phyloP scores from a whole-genome alignment of 306 rosid species.

The Ormosia emarginata region DNA sequence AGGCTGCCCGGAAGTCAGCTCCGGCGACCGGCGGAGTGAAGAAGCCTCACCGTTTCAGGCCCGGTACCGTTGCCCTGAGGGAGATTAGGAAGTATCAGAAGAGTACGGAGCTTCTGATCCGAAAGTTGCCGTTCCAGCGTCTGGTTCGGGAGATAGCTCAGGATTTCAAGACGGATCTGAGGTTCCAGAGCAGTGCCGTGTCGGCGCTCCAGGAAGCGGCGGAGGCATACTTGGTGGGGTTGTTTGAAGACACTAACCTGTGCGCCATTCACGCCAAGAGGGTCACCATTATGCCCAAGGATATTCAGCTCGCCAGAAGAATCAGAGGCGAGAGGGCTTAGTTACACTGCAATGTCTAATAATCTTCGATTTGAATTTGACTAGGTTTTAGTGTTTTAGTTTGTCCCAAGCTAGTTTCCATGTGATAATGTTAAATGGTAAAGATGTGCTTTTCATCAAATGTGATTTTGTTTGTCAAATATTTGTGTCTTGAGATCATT shows the following conservation, averaged over 20 bases:
- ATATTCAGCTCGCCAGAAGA: slow-evolving; percentile 43
- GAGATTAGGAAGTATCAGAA: slow-evolving; percentile 49
- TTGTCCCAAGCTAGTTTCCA: not conserved
- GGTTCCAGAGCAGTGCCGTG: slow-evolving; percentile 44
- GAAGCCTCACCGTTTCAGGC: slow-evolving; percentile 45
- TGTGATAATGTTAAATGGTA: not conserved
- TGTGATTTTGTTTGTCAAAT: not conserved
- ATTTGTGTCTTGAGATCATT: too few species aligned
- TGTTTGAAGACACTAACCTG: slow-evolving; percentile 38
- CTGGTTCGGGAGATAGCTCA: slow-evolving; percentile 46
- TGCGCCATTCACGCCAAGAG: slow-evolving; percentile 43
- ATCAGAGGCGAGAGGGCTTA: slow-evolving; percentile 45
- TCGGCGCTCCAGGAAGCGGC: slow-evolving; percentile 38
- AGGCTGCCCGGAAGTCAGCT: slow-evolving; percentile 39
- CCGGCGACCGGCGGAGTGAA: slow-evolving; percentile 46
- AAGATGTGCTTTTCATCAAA: not conserved
- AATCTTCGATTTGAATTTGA: not conserved
- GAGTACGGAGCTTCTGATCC: slow-evolving; percentile 35
- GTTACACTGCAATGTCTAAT: not conserved
- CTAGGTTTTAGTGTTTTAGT: not conserved
- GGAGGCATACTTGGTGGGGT: slow-evolving; percentile 32
- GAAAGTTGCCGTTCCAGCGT: slow-evolving; percentile 40
- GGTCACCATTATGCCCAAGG: slow-evolving; percentile 43
- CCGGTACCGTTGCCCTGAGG: slow-evolving; percentile 37
- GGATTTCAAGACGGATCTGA: slow-evolving; percentile 40